A percentile compares a stretch with the other conserved stretches of the same genome.
Evolutionary conservation across 495 filamentous ascomycete genomes (phyloP).

Genomic region (Lineolata rhizophorae): DNA sequence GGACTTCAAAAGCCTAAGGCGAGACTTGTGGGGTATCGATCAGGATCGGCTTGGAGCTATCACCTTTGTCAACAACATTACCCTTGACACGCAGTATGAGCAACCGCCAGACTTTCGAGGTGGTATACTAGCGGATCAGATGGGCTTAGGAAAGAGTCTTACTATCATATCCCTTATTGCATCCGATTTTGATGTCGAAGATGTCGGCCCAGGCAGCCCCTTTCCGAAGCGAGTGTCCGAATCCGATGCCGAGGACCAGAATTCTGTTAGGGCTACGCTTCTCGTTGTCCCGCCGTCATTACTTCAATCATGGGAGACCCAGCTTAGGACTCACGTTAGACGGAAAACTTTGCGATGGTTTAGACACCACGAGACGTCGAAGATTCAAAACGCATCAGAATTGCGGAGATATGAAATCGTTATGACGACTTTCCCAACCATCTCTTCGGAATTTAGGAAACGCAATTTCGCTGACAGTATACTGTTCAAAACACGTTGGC

Average conservation of each 20-base stretch:
- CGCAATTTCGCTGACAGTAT: neutral
- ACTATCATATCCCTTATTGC: constrained; percentile 4
- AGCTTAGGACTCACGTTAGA: no score
- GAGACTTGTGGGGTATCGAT: neutral
- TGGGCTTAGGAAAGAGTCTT: constrained; percentile 3
- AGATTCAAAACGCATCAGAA: no score
- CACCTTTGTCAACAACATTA: neutral
- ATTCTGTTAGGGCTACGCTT: neutral
- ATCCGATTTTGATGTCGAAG: constrained; percentile 1
- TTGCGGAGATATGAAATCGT: constrained; percentile 1
- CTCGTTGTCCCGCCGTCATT: neutral
- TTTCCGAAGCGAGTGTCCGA: no score
- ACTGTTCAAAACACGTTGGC: neutral
- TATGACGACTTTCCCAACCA: constrained; percentile 1
- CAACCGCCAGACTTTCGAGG: constrained; percentile 1
- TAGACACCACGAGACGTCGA: no score
- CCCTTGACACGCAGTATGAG: neutral
- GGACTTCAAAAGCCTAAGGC: neutral
- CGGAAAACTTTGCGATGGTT: no score
- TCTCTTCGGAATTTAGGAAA: neutral
- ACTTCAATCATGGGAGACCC: no score
- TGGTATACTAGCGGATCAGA: constrained; percentile 3
- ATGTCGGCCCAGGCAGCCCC: no score
- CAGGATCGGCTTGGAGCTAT: neutral
- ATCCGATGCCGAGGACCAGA: no score